phyloP scores from a whole-genome alignment of 805 yeast genomes.

The Saccharomyces jurei region DNA sequence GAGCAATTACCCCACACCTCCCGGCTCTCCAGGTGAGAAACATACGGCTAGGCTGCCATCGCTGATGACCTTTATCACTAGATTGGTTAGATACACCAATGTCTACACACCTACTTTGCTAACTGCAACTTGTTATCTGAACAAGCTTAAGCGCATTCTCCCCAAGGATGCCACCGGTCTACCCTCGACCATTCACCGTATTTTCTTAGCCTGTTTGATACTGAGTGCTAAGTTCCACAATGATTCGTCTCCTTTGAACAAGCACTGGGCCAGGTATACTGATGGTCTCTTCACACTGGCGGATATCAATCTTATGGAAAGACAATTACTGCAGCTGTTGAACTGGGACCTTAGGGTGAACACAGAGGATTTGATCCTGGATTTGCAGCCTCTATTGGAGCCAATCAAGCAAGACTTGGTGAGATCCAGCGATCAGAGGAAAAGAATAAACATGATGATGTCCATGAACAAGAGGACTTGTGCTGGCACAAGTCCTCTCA shows the following conservation, averaged over 20 bases:
- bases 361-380: constrained; percentile 57
- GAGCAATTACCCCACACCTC: constrained; percentile 29
- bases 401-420: constrained; percentile 53
- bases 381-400: constrained; percentile 62
- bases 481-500: constrained; percentile 3
- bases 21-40: constrained; percentile 23
- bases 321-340: constrained; percentile 58
- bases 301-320: constrained; percentile 74
- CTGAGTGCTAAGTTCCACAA: constrained; percentile 68
- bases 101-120: constrained; percentile 75
- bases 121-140: constrained; percentile 62
- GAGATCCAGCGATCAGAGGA: constrained; percentile 20
- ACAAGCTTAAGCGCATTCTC: constrained; percentile 49
- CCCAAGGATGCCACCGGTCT: constrained; percentile 69
- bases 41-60: constrained; percentile 40
- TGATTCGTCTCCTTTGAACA: constrained; percentile 70
- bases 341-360: constrained; percentile 67
- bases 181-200: constrained; percentile 74
- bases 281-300: constrained; percentile 61
- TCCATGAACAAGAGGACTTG: constrained; percentile 1
- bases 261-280: constrained; percentile 73
- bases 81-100: constrained; percentile 63
- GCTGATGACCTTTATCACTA: constrained; percentile 64
- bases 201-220: constrained; percentile 65
- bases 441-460: constrained; percentile 7